Percentiles rank a stretch among this genome's conserved stretches.
These are phyloP conservation scores for Sarocladium oryzae DNA, from an alignment of 2,329 filamentous ascomycete genomes.

Conservation along the genomic window DNA sequence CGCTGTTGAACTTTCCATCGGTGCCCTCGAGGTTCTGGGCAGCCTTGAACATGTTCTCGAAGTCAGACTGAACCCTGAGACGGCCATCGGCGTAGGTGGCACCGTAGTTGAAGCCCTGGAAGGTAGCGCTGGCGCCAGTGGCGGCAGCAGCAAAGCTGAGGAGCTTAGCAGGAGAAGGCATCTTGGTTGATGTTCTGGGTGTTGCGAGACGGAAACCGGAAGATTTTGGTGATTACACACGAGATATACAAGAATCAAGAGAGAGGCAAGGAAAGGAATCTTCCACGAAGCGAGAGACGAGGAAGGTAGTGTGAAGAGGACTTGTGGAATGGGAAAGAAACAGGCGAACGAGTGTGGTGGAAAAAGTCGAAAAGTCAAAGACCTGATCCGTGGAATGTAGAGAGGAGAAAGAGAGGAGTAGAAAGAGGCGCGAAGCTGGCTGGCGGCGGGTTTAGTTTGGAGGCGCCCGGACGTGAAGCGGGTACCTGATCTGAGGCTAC, in stretches of 20 bases:
- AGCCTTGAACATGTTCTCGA: slow-evolving; percentile 62
- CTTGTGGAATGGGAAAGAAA: slow-evolving; percentile 7
- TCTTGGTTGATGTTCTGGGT: slow-evolving; percentile 13
- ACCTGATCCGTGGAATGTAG: slow-evolving; percentile 2
- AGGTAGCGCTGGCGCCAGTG: slow-evolving; percentile 28
- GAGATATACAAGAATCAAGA: neutral
- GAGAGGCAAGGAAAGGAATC: neutral
- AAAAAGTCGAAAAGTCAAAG: slow-evolving; percentile 7
- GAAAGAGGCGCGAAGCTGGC: neutral
- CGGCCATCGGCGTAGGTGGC: slow-evolving; percentile 53
- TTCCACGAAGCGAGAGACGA: slow-evolving; percentile 10
- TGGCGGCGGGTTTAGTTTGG: slow-evolving; percentile 5
- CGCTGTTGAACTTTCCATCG: slow-evolving; percentile 56
- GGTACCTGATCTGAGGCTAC: neutral
- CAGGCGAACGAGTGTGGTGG: slow-evolving; percentile 1
- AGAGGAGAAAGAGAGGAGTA: neutral
- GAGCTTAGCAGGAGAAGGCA: slow-evolving; percentile 26
- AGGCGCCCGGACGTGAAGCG: slow-evolving; percentile 1
- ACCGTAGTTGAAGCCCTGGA: slow-evolving; percentile 71
- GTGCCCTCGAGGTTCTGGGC: slow-evolving; percentile 59
- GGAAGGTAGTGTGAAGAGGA: slow-evolving; percentile 4
- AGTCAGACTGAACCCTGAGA: slow-evolving; percentile 56
- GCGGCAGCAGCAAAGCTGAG: slow-evolving; percentile 28
- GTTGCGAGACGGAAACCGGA: too few species aligned
- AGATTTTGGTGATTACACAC: slow-evolving; percentile 7